A percentile compares a stretch with the other conserved stretches of the same genome.
phyloP scores from a whole-genome alignment of 441 rosid genomes.

The Syzygium malaccense region DNA sequence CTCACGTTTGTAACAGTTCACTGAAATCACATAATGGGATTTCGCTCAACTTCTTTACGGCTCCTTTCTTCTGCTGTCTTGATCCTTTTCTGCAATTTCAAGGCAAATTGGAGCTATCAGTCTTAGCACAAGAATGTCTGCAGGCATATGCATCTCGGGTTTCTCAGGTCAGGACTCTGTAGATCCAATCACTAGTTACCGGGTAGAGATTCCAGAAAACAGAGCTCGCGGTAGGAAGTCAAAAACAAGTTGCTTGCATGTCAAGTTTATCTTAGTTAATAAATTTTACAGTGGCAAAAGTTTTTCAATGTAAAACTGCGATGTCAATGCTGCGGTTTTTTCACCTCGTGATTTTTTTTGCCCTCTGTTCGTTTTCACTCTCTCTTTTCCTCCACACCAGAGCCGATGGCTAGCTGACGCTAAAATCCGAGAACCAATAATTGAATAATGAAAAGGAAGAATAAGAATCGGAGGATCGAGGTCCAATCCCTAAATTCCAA shows the following conservation, averaged over 20 bases:
- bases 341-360: not conserved
- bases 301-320: not conserved
- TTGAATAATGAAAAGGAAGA: not conserved
- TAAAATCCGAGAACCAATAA: not conserved
- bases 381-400: not conserved
- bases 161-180: not conserved
- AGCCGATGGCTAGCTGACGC: not conserved
- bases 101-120: not conserved
- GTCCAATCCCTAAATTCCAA: not conserved
- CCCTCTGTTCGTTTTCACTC: not conserved
- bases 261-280: not conserved
- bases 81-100: not conserved
- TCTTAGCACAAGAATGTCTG: not conserved
- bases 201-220: not conserved
- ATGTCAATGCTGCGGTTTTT: not conserved
- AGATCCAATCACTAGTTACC: not conserved
- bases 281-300: not conserved
- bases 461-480: not conserved
- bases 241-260: not conserved
- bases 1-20: not conserved
- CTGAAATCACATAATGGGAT: not conserved
- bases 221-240: not conserved
- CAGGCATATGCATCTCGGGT: not conserved
- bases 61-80: not conserved
- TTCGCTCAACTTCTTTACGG: not conserved